phyloP scores from a whole-genome alignment of 768 basidiomycete genomes.

The Russula ochroleuca region DNA sequence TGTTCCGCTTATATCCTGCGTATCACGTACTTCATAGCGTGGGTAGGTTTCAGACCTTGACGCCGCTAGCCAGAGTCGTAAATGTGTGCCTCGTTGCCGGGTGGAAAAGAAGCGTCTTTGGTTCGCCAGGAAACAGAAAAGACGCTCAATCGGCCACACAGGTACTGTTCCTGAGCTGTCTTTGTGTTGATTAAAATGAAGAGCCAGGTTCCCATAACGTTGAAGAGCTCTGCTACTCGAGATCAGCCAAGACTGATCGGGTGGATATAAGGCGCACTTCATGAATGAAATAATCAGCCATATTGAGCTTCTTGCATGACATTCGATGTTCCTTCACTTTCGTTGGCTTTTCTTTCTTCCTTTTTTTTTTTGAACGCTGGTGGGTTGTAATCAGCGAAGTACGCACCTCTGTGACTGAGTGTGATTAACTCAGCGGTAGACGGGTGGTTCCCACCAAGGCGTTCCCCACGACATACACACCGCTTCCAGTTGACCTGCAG shows the following conservation, averaged over 20 bases:
- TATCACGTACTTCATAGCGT: neutral
- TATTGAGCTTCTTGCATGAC: neutral
- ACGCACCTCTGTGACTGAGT: neutral
- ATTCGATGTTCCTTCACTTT: neutral
- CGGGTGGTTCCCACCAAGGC: neutral
- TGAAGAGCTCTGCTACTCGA: neutral
- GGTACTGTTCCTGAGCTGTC: neutral
- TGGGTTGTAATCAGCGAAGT: neutral
- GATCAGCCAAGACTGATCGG: neutral
- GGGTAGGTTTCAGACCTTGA: neutral
- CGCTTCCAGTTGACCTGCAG: neutral
- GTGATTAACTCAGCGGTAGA: neutral
- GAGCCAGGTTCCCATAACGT: neutral
- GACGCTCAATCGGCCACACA: neutral
- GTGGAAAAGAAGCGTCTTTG: neutral
- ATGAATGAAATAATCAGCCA: neutral
- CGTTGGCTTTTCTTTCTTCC: neutral
- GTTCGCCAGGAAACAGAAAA: neutral
- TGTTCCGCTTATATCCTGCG: neutral
- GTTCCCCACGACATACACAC: neutral
- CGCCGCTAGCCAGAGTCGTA: neutral
- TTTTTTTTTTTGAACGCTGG: neutral
- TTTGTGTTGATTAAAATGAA: neutral
- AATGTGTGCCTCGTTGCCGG: neutral
- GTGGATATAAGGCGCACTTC: neutral